These are phyloP conservation scores for Diaporthe ampelina DNA, from an alignment of 2,329 filamentous ascomycete genomes.

Conservation along the genomic window DNA sequence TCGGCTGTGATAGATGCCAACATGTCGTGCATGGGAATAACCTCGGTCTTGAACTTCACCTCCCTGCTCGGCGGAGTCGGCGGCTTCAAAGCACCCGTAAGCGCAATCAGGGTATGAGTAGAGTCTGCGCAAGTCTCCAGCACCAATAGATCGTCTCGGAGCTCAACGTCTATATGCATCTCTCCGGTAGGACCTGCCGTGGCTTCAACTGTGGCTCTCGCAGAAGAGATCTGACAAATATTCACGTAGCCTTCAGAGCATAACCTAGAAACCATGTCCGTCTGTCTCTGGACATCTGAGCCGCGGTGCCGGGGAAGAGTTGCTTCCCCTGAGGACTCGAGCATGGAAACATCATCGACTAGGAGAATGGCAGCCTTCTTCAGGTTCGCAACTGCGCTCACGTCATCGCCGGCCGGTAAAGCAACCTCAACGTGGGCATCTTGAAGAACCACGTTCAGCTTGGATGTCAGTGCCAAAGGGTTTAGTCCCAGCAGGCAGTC, in stretches of 20 bases:
- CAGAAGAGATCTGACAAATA: conserved; percentile 88
- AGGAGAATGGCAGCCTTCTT: conserved; percentile 87
- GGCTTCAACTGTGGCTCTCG: conserved; percentile 76
- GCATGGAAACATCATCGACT: conserved; percentile 77
- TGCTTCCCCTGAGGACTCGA: conserved; percentile 54
- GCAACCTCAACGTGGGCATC: conserved; percentile 80
- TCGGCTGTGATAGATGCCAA: conserved; percentile 92
- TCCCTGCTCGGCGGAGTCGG: conserved; percentile 86
- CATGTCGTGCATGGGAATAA: conserved; percentile 89
- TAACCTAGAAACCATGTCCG: conserved; percentile 68
- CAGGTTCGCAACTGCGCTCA: conserved; percentile 76
- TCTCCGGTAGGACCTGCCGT: conserved; percentile 68
- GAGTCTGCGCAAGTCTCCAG: conserved; percentile 97
- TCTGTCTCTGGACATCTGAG: conserved; percentile 53
- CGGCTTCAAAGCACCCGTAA: conserved; percentile 85
- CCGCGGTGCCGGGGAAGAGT: conserved; percentile 55
- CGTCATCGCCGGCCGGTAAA: conserved; percentile 75
- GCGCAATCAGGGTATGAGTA: conserved; percentile 87
- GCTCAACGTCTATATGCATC: conserved; percentile 81
- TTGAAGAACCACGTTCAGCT: conserved; percentile 82
- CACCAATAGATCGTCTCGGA: conserved; percentile 88
- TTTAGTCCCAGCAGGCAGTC: conserved; percentile 90
- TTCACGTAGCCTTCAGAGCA: conserved; percentile 83
- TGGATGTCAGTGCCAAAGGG: conserved; percentile 81
- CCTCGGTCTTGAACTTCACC: conserved; percentile 87